Conservation (phyloP, 2,329 filamentous ascomycete genomes). For the Alternaria sp. region DNA sequence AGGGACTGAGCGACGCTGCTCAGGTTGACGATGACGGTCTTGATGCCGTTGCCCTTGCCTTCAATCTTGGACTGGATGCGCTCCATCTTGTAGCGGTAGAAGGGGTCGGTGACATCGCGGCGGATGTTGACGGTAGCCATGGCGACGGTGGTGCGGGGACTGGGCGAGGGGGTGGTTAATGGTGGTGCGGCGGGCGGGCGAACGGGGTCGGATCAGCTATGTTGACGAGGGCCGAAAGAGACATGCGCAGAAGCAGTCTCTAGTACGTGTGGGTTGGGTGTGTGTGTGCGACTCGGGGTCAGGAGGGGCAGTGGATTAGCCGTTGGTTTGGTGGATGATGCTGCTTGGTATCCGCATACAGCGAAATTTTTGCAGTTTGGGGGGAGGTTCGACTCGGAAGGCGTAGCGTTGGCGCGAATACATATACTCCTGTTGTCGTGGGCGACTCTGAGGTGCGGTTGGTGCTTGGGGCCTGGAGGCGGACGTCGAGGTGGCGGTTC, state of each 20-base stretch:
- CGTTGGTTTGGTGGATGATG: constrained; percentile 87
- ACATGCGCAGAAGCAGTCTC: constrained; percentile 61
- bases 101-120: constrained; percentile 93
- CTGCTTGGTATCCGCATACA: constrained; percentile 94
- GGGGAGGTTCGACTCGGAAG: constrained; percentile 91
- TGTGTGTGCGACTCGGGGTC: constrained; percentile 49
- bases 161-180: constrained; percentile 39
- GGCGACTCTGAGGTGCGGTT: constrained; percentile 36
- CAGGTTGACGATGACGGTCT: constrained; percentile 96
- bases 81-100: constrained; percentile 99
- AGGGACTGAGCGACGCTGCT: constrained; percentile 91
- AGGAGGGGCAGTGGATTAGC: constrained; percentile 66
- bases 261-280: constrained; percentile 36
- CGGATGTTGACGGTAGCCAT: constrained; percentile 99
- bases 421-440: constrained; percentile 77
- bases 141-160: constrained; percentile 59
- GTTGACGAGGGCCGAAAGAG: constrained; percentile 64
- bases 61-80: constrained; percentile 98
- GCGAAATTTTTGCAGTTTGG: constrained; percentile 97
- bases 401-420: constrained; percentile 97
- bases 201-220: constrained; percentile 42
- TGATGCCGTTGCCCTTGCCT: constrained; percentile 99
- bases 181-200: constrained; percentile 37
- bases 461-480: constrained; percentile 38
- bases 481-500: constrained; percentile 46